A percentile compares a stretch with the other conserved stretches of the same genome.
Evolutionary conservation across 176 grass and related monocot genomes (phyloP).

Genomic region (Canna indica): DNA sequence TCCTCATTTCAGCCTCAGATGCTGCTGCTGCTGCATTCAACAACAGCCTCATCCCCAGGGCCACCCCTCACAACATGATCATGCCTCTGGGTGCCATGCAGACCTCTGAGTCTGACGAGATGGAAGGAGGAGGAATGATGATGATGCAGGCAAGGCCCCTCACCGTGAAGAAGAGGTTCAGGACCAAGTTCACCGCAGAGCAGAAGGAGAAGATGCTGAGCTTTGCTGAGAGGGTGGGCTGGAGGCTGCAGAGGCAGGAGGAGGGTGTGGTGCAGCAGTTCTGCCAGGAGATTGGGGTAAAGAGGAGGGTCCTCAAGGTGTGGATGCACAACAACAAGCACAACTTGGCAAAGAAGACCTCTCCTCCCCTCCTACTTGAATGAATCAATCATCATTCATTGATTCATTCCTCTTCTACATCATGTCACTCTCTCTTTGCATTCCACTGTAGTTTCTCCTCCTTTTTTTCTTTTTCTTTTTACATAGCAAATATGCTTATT

Average conservation of each 20-base stretch:
- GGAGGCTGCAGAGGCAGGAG: slow-evolving; percentile 70
- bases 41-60: slow-evolving; percentile 20
- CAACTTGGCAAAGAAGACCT: slow-evolving; percentile 47
- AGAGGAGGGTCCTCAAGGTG: slow-evolving; percentile 80
- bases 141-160: slow-evolving; percentile 10
- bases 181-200: slow-evolving; percentile 75
- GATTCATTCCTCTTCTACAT: not conserved
- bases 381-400: not conserved
- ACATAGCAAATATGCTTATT: not conserved
- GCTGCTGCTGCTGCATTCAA: slow-evolving; percentile 4
- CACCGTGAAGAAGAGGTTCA: slow-evolving; percentile 46
- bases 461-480: not conserved
- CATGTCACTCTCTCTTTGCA: not conserved
- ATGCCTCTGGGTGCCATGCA: slow-evolving; percentile 77
- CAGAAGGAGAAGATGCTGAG: slow-evolving; percentile 86
- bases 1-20: not conserved
- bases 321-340: slow-evolving; percentile 99
- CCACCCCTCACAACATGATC: slow-evolving; percentile 33
- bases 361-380: slow-evolving; percentile 1
- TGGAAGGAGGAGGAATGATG: slow-evolving; percentile 28
- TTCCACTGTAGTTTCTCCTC: too few relatives aligned
- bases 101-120: slow-evolving; percentile 73
- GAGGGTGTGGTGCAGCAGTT: slow-evolving; percentile 68
- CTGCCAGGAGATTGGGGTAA: slow-evolving; percentile 86
- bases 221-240: slow-evolving; percentile 71